Evolutionary conservation across 306 rosid genomes (phyloP), one percentile per base, ranked within the genome.

Genomic region (Quercus gilva): DNA sequence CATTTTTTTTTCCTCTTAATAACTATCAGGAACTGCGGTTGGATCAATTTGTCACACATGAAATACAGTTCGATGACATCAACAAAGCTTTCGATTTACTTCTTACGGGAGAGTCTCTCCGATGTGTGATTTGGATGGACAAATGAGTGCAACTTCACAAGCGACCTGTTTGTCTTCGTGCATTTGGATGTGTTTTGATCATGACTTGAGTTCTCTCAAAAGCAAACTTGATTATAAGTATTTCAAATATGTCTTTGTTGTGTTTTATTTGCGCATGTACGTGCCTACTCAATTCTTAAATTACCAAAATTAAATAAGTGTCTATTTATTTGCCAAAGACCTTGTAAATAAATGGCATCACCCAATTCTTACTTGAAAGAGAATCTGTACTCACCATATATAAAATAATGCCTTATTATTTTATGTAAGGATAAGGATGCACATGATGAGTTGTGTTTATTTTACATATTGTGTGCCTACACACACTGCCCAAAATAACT

Each of bases 1-100:
- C n/a, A 9, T n/a, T 68, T 7, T 19, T 33, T 33, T 68, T 68
- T 68, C 10, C 10, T 4, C 49, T 33, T 37, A 12, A 64, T 15
- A 53, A 41, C 33, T 60, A 19, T 28, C 87, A 90, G 98, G 94
- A 94, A 53, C 90, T 89, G 78, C 86, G 78, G 13, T 82, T 92
- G 88, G 98, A 94, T 78, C 89, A 87, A 55, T 94, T 90, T 84
- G 89, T 90, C 11, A 87, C 97, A 9, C 97, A 90, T 28, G 94
- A 92, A 73, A 67, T 88, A 69, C 75, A 52, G 75, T 92, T 94
- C 41, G 80, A 92, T 67, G 96, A 92, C 78, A 94, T 90, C 86
- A 94, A 92, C 26, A 79, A 84, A 81, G 98, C 98, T 64, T 94
- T 94, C 73, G 86, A 92, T 80, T 84, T 92, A 53, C 86, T 94